phyloP scores from a whole-genome alignment of 495 filamentous ascomycete genomes.

The Clavariopsis aquatica region DNA sequence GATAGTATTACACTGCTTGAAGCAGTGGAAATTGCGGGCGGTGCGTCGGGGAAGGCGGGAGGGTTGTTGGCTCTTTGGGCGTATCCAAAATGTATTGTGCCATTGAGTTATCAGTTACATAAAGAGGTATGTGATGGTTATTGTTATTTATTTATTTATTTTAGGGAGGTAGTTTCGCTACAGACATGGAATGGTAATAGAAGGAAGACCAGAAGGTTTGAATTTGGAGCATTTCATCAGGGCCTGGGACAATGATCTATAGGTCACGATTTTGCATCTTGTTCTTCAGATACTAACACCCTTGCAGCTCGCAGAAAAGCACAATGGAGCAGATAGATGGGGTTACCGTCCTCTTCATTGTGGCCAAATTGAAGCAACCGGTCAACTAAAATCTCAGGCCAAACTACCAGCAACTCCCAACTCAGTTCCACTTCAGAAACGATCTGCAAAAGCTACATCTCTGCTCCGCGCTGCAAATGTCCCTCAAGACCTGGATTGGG shows the following conservation, averaged over 20 bases:
- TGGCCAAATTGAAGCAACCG: conserved; percentile 68
- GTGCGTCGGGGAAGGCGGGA: conserved; percentile 93
- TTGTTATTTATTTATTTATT: neutral
- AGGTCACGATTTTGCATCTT: too few species aligned
- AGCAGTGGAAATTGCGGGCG: conserved; percentile 82
- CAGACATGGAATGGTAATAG: neutral
- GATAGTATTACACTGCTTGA: conserved; percentile 88
- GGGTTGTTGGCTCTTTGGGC: conserved; percentile 92
- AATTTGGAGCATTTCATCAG: too few species aligned
- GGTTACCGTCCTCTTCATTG: conserved; percentile 81
- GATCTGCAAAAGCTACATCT: conserved; percentile 60
- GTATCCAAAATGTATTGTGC: conserved; percentile 82
- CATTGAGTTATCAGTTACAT: conserved; percentile 82
- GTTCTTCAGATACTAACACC: conserved; percentile 4
- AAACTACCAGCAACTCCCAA: conserved; percentile 42
- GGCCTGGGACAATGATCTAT: too few species aligned
- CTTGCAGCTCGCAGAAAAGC: conserved; percentile 68
- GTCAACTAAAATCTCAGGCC: conserved; percentile 39
- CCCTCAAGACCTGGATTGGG: conserved; percentile 85
- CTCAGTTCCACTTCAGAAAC: conserved; percentile 68
- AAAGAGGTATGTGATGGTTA: conserved; percentile 49
- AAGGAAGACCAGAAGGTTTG: neutral
- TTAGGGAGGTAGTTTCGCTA: neutral
- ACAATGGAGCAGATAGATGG: conserved; percentile 79
- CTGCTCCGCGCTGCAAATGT: conserved; percentile 63